Conservation (phyloP, 1,284 basidiomycete genomes). For the Marasmius oreades region DNA sequence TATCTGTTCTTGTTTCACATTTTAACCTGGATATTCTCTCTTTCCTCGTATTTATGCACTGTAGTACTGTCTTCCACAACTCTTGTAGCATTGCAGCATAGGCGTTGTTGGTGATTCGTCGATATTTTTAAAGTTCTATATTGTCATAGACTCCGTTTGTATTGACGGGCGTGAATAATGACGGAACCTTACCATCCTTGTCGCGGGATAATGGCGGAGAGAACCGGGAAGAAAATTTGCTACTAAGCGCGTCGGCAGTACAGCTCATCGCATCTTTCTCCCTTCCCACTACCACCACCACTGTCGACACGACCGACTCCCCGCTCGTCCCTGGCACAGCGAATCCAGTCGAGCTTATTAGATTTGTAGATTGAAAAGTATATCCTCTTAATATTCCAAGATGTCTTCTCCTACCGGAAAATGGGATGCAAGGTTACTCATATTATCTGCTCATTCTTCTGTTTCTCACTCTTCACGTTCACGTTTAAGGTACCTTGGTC, state of each 20-base stretch:
- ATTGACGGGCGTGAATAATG: not conserved
- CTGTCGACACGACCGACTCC: not conserved
- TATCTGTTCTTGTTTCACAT: not conserved
- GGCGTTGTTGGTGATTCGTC: not conserved
- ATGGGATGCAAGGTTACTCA: constrained; percentile 67
- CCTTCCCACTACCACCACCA: constrained; percentile 5
- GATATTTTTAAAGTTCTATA: not conserved
- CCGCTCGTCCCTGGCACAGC: constrained; percentile 20
- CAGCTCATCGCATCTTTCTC: constrained; percentile 1
- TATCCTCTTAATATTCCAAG: constrained; percentile 17
- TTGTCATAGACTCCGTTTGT: not conserved
- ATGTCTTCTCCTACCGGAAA: constrained; percentile 32
- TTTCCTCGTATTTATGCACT: not conserved
- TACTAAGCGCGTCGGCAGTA: not conserved
- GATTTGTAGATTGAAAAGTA: constrained; percentile 7
- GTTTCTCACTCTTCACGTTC: constrained; percentile 12
- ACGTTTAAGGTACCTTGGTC: constrained; percentile 51
- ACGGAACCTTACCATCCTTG: not conserved
- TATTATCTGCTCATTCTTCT: constrained; percentile 11
- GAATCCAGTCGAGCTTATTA: constrained; percentile 27
- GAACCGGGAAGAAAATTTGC: constrained; percentile 3
- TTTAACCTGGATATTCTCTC: not conserved
- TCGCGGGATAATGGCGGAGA: not conserved
- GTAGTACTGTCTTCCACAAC: not conserved
- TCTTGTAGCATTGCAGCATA: not conserved